phyloP scores from a whole-genome alignment of 768 basidiomycete species.

The Suillus discolor region DNA sequence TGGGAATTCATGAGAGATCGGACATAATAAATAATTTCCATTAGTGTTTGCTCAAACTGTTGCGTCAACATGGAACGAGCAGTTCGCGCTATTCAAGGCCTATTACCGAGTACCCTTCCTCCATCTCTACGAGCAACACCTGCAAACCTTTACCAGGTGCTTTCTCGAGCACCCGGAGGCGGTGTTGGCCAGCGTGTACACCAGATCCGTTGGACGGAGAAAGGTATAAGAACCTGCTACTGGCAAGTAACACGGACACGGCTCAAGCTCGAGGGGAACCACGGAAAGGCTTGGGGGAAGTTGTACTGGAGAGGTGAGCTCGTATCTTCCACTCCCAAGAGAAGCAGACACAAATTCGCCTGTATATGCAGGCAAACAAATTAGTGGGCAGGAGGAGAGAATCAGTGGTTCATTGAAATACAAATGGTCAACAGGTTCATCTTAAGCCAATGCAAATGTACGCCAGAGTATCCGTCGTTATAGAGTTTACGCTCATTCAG shows the following conservation, averaged over 20 bases:
- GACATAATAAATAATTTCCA: background rate
- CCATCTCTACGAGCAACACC: conserved; percentile 58
- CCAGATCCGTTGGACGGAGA: conserved; percentile 74
- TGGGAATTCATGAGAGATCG: conserved; percentile 12
- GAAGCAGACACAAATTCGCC: conserved; percentile 4
- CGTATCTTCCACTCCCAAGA: background rate
- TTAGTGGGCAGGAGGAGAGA: conserved; percentile 60
- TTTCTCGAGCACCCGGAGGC: conserved; percentile 67
- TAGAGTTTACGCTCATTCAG: background rate
- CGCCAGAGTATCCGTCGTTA: background rate
- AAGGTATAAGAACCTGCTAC: conserved; percentile 66
- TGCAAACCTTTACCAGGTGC: conserved; percentile 71
- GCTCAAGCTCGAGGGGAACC: conserved; percentile 72
- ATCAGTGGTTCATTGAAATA: conserved; percentile 80
- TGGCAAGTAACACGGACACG: conserved; percentile 75
- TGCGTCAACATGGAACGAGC: conserved; percentile 18
- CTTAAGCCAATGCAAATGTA: conserved; percentile 24
- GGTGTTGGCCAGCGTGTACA: conserved; percentile 70
- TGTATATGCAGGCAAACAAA: conserved; percentile 49
- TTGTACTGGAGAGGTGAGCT: conserved; percentile 77
- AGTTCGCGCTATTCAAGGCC: conserved; percentile 46
- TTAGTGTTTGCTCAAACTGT: conserved; percentile 1
- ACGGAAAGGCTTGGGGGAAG: conserved; percentile 84
- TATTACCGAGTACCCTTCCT: conserved; percentile 61
- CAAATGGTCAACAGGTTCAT: conserved; percentile 64